Evolutionary conservation across 768 basidiomycete species (phyloP), one percentile per base, ranked within the genome.

Genomic region (Gymnopilus dilepis): DNA sequence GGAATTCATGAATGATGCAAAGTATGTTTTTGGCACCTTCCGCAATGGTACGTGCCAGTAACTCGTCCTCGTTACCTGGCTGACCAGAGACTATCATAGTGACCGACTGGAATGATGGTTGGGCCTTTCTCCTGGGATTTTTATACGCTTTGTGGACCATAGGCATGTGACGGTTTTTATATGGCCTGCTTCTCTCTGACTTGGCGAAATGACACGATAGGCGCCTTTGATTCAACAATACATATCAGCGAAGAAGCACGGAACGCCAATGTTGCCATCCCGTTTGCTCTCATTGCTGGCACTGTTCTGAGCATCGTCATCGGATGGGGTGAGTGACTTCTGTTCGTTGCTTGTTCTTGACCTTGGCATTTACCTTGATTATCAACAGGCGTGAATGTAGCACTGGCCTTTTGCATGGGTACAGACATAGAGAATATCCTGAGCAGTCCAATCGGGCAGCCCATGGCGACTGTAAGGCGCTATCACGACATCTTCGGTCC

Each of bases 211-310:
- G 5, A 6, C 1, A 34, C 28, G 24, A n/a, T 4, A 56, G 60
- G 53, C 21, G 58, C 33, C 28, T 64, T 76, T 31, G 86, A 87
- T 67, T 78, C 80, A 0, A 78, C 75, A 41, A 81, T 88, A 1
- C 86, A 88, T 65, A 84, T 89, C 60, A 84, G 82, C 50, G 87
- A 89, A 67, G 87, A 88, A 67, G 85, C 86, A 4, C 76, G 78
- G 5, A 89, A 90, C 65, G 87, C 88, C 0, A 80, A 81, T 30
- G 77, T 78, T 0, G 86, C 86, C 4, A 85, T 89, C 4, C 89
- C 89, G 0, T 86, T 79, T 76, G 87, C 86, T 9, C 88, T 89
- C 37, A 77, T 81, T 33, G 68, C 71, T 28, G 79, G 87, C 1
- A 80, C 82, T 19, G 77, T 74, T 6, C 79, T 83, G 21, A 82